A percentile compares a stretch with the other conserved stretches of the same genome.
Evolutionary conservation across 148 eudicot genomes (phyloP).

Genomic region (Persicaria tinctoria): DNA sequence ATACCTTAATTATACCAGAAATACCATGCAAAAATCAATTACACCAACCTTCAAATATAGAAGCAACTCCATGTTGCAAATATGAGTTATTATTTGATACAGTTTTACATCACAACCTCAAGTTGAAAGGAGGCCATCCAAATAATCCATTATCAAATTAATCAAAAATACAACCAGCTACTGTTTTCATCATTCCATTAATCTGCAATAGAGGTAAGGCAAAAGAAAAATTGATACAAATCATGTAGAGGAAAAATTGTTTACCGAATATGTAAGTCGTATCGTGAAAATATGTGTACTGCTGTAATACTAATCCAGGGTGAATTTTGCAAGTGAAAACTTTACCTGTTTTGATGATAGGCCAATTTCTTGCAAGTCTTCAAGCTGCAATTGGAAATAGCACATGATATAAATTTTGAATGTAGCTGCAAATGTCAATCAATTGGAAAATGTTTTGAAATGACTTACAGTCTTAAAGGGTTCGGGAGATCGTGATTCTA

Average conservation of each 20-base stretch:
- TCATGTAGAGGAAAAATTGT: too few relatives aligned
- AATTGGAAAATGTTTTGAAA: not conserved
- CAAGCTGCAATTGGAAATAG: conserved; percentile 34
- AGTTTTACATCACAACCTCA: not conserved
- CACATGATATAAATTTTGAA: not conserved
- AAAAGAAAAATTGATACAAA: not conserved
- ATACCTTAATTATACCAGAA: not conserved
- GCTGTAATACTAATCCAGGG: too few relatives aligned
- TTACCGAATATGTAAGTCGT: too few relatives aligned
- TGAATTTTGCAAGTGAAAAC: not conserved
- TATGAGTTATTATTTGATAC: not conserved
- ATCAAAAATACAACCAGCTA: conserved; percentile 11
- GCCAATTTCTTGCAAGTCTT: conserved; percentile 57
- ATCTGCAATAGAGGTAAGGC: not conserved
- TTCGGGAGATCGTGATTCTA: conserved; percentile 55
- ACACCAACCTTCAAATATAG: not conserved
- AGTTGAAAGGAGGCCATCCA: not conserved
- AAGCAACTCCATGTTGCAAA: conserved; percentile 10
- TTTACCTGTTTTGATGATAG: conserved; percentile 57
- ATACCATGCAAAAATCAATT: not conserved
- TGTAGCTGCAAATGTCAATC: not conserved
- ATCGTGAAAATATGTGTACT: too few relatives aligned
- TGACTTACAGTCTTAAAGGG: conserved; percentile 52
- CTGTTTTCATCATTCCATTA: conserved; percentile 12
- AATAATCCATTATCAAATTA: not conserved